Percentiles rank a stretch among this genome's conserved stretches.
Conservation (phyloP, 306 rosid species). For the Morella rubra region DNA sequence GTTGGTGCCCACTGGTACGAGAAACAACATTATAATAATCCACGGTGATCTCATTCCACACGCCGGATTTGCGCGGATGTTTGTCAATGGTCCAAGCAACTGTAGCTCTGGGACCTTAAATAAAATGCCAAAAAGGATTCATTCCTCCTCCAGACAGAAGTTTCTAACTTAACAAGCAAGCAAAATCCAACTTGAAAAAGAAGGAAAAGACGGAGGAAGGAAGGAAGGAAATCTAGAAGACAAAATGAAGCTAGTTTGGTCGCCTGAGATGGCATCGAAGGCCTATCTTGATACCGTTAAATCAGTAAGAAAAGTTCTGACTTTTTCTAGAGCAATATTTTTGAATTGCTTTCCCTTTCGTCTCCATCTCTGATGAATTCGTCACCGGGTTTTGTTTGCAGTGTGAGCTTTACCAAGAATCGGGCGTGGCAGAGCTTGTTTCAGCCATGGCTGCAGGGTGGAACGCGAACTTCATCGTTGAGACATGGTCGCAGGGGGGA, state of each 20-base stretch:
- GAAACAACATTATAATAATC: neutral
- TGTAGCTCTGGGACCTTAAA: neutral
- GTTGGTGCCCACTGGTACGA: slow-evolving; percentile 6
- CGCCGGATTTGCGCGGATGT: slow-evolving; percentile 37
- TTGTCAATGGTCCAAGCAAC: slow-evolving; percentile 55
- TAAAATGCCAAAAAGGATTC: slow-evolving; percentile 21
- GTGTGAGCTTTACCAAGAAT: slow-evolving; percentile 59
- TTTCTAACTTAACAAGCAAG: slow-evolving; percentile 18
- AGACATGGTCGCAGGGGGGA: slow-evolving; percentile 91
- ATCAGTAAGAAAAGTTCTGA: slow-evolving; percentile 47
- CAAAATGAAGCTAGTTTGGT: slow-evolving; percentile 87
- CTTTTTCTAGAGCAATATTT: neutral
- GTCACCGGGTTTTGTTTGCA: slow-evolving; percentile 25
- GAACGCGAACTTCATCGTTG: slow-evolving; percentile 79
- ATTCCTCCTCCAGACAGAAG: neutral
- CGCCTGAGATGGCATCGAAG: slow-evolving; percentile 78
- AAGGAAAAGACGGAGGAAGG: neutral
- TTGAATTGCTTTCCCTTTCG: neutral
- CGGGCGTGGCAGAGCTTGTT: slow-evolving; percentile 80
- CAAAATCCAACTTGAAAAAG: neutral
- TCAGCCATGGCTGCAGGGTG: slow-evolving; percentile 98
- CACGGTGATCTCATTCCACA: slow-evolving; percentile 38
- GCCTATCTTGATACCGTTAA: slow-evolving; percentile 87
- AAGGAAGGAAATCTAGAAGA: neutral
- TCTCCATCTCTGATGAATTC: neutral